Evolutionary conservation across 2,329 filamentous ascomycete genomes (phyloP).

Genomic region (Capronia americana): DNA sequence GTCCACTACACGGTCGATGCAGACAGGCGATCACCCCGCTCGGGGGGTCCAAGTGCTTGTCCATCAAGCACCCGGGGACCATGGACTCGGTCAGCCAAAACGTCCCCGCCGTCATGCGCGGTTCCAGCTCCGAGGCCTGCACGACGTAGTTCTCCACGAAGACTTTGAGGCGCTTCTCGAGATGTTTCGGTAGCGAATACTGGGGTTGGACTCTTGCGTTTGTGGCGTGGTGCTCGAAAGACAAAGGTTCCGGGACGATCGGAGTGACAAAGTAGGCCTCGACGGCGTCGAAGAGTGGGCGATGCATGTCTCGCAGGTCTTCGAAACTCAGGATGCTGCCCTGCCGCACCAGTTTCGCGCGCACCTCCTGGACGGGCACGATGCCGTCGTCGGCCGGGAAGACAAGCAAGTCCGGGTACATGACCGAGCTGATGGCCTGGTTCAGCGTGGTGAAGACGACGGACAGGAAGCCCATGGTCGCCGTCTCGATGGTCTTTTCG

Average conservation of each 20-base stretch:
- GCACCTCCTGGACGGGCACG: slow-evolving; percentile 12
- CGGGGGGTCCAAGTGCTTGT: not conserved
- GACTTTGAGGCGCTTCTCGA: slow-evolving; percentile 4
- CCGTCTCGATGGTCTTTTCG: slow-evolving; percentile 2
- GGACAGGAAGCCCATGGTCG: slow-evolving; percentile 8
- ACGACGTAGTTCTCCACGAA: slow-evolving; percentile 30
- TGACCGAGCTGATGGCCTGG: slow-evolving; percentile 25
- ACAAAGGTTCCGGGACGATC: too few relatives aligned
- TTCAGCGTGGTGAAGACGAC: slow-evolving; percentile 22
- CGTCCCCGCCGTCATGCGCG: slow-evolving; percentile 29
- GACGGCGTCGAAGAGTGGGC: slow-evolving; percentile 2
- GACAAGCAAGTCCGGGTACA: slow-evolving; percentile 26
- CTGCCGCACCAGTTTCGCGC: not conserved
- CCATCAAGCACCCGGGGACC: slow-evolving; percentile 11
- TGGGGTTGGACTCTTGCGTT: not conserved
- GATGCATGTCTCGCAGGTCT: slow-evolving; percentile 4
- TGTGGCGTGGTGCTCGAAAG: not conserved
- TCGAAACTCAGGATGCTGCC: not conserved
- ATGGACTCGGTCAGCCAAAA: slow-evolving; percentile 18
- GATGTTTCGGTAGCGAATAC: not conserved
- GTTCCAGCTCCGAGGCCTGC: slow-evolving; percentile 16
- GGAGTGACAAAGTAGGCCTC: not conserved
- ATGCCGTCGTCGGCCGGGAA: slow-evolving; percentile 20
- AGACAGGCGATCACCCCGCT: not conserved
- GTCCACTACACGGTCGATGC: not conserved